Conservation (phyloP, 2,329 filamentous ascomycete genomes). For the Xylariaceae sp. region DNA sequence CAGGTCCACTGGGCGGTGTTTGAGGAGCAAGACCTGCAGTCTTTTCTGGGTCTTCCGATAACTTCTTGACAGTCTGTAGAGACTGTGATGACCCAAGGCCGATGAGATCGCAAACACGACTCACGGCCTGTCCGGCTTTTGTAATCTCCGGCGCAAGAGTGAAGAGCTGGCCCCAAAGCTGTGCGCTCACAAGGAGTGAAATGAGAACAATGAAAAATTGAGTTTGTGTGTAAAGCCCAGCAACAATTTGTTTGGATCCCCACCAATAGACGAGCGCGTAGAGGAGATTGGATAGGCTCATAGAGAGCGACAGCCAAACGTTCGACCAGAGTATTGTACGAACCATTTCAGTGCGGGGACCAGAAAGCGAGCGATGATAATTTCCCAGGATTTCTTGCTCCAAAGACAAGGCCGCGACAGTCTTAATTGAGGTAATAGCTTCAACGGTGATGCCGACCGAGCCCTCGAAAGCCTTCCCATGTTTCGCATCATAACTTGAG, state of each 20-base stretch:
- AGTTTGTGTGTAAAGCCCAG: constrained; percentile 58
- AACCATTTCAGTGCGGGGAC: constrained; percentile 51
- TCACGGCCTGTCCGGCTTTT: constrained; percentile 58
- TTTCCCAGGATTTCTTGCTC: constrained; percentile 49
- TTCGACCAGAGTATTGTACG: constrained; percentile 49
- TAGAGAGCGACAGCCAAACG: constrained; percentile 57
- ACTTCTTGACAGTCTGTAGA: constrained; percentile 9
- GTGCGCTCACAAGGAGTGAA: constrained; percentile 67
- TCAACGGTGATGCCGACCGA: constrained; percentile 64
- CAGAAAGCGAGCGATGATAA: constrained; percentile 49
- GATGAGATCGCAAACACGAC: constrained; percentile 51
- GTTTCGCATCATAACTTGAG: constrained; percentile 57
- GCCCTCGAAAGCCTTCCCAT: constrained; percentile 60
- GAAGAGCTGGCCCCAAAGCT: constrained; percentile 72
- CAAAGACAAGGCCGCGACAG: constrained; percentile 52
- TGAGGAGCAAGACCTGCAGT: constrained; percentile 21
- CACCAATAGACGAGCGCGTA: constrained; percentile 79
- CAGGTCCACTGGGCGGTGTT: constrained; percentile 14
- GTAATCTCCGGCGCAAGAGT: constrained; percentile 72
- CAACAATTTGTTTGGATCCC: constrained; percentile 66
- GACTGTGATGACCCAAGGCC: constrained; percentile 36
- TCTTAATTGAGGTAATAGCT: constrained; percentile 62
- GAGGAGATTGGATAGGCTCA: constrained; percentile 61
- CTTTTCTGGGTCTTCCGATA: constrained; percentile 25
- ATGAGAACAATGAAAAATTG: constrained; percentile 75